These are phyloP conservation scores for Tolypocladium inflatum DNA, from an alignment of 2,329 filamentous ascomycete species.

Conservation along the genomic window DNA sequence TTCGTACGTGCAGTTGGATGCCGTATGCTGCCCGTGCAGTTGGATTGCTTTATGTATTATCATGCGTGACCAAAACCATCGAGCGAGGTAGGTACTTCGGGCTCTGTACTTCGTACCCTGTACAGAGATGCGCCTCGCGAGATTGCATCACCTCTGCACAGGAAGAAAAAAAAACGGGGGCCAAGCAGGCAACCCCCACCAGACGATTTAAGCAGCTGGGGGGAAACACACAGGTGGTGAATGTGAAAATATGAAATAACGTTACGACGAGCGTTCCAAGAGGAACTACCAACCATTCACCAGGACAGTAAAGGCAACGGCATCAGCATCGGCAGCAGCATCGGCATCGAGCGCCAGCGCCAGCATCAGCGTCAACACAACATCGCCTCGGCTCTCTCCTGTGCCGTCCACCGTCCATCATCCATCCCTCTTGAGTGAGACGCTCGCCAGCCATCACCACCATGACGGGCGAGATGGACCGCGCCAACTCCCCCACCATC, in stretches of 20 bases:
- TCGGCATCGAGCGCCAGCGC: background rate
- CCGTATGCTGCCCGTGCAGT: background rate
- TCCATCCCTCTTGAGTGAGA: background rate
- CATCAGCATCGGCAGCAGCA: background rate
- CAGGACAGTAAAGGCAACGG: background rate
- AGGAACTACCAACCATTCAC: background rate
- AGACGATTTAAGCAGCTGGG: background rate
- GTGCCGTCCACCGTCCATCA: background rate
- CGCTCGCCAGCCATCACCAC: background rate
- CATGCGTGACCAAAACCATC: background rate
- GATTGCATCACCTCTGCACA: background rate
- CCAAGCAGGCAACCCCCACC: background rate
- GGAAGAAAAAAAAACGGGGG: background rate
- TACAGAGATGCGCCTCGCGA: background rate
- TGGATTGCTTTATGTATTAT: too few relatives aligned
- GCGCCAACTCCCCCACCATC: background rate
- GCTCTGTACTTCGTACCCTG: background rate
- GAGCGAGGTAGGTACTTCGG: background rate
- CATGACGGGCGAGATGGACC: conserved; percentile 6
- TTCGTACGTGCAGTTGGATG: background rate
- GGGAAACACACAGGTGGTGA: background rate
- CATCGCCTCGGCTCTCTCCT: background rate
- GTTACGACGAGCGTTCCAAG: background rate
- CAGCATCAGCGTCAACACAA: too few relatives aligned
- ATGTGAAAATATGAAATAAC: background rate